Conservation (phyloP, 2,329 filamentous ascomycete genomes). For the Cladosporium cucumerinum region DNA sequence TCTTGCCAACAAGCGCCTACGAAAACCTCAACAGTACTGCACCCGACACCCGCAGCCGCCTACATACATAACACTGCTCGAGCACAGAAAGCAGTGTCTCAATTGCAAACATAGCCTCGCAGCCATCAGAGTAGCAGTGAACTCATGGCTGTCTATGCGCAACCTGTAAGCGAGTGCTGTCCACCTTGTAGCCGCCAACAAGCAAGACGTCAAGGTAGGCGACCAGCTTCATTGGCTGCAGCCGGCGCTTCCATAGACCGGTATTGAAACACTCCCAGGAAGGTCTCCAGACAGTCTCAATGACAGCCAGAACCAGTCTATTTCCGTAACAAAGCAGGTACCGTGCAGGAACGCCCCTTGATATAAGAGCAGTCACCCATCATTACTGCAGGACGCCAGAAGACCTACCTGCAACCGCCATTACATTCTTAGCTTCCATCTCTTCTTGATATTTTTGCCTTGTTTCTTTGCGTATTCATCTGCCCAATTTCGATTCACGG, state of each 20-base stretch:
- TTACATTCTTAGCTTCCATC: conserved; percentile 7
- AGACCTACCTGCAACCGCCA: not conserved
- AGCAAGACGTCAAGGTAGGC: not conserved
- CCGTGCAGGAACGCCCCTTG: not conserved
- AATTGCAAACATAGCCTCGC: not conserved
- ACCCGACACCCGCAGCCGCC: conserved; percentile 8
- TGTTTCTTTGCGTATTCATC: not conserved
- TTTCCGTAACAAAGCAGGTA: conserved; percentile 9
- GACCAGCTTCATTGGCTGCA: conserved; percentile 6
- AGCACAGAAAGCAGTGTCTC: not conserved
- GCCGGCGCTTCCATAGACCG: conserved; percentile 11
- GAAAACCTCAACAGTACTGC: not conserved
- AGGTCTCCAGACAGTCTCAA: conserved; percentile 1
- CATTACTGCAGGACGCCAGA: not conserved
- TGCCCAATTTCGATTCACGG: not conserved
- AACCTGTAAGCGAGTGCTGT: not conserved
- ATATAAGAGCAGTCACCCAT: conserved; percentile 2
- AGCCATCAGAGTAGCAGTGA: not conserved
- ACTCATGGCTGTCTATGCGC: not conserved
- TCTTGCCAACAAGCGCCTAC: not conserved
- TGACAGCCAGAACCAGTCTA: not conserved
- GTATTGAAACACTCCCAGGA: conserved; percentile 1
- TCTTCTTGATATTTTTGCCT: not conserved
- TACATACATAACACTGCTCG: not conserved
- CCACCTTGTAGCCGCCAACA: conserved; percentile 2